A percentile compares a stretch with the other conserved stretches of the same genome.
Evolutionary conservation across 1,284 basidiomycete genomes (phyloP).

Genomic region (Fomitopsis pinicola): DNA sequence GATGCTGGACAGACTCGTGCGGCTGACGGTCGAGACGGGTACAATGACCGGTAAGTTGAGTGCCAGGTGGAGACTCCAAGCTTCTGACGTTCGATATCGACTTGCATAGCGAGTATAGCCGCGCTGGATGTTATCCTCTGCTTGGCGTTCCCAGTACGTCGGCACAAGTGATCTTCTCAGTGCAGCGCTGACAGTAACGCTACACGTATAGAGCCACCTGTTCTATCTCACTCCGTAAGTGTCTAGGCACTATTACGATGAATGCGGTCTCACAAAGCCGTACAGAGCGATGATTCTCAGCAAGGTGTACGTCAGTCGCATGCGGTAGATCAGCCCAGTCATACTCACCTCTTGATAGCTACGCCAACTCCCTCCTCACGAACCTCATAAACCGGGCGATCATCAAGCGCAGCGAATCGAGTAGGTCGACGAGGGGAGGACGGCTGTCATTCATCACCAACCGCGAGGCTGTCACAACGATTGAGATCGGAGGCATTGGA

Average conservation of each 20-base stretch:
- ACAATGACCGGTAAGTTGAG: neutral
- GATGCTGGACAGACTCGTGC: neutral
- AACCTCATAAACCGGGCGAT: neutral
- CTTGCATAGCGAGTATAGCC: neutral
- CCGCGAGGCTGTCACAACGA: neutral
- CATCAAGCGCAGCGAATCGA: neutral
- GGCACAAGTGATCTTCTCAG: neutral
- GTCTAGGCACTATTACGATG: too few species aligned
- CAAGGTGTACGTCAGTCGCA: neutral
- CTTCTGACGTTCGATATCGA: neutral
- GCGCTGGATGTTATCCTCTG: neutral
- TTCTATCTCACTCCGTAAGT: neutral
- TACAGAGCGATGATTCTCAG: neutral
- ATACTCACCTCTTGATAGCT: neutral
- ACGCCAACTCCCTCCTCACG: neutral
- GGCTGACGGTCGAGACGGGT: neutral
- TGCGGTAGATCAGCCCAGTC: neutral
- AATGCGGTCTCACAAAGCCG: neutral
- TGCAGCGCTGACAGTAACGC: neutral
- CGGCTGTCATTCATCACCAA: neutral
- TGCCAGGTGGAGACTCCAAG: neutral
- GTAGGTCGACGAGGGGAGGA: neutral
- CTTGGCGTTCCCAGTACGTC: neutral
- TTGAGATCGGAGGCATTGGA: neutral
- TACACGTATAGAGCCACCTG: neutral